Evolutionary conservation across 176 grass and related monocot genomes (phyloP).

Genomic region (Echinochloa phyllopogon): DNA sequence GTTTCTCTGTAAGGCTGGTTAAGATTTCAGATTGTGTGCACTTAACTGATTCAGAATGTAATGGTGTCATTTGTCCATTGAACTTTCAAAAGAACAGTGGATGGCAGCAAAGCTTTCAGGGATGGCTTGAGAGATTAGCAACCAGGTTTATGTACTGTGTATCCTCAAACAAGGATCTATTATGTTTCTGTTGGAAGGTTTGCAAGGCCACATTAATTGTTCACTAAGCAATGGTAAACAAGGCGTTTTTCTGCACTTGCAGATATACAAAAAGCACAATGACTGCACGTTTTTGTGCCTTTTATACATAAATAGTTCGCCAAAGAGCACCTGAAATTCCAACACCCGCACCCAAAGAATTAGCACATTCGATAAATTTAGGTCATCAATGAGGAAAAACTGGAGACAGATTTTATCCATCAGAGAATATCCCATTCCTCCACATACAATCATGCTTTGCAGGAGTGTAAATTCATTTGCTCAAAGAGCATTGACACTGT

Average conservation of each 20-base stretch:
- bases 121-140: background rate
- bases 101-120: background rate
- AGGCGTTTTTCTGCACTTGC: background rate
- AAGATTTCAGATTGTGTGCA: background rate
- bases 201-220: background rate
- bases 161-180: slow-evolving; percentile 19
- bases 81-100: background rate
- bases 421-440: background rate
- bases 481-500: background rate
- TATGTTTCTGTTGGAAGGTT: slow-evolving; percentile 11
- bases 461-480: background rate
- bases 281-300: background rate
- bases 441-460: background rate
- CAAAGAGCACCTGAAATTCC: background rate
- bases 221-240: background rate
- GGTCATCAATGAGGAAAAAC: background rate
- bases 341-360: background rate
- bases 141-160: background rate
- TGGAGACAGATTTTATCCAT: background rate
- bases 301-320: slow-evolving; percentile 7
- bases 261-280: background rate
- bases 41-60: slow-evolving; percentile 12
- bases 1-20: slow-evolving; percentile 12
- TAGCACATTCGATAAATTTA: background rate
- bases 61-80: background rate